Percentiles rank a stretch among this genome's conserved stretches.
phyloP scores from a whole-genome alignment of 805 yeast species.

The Yamadazyma paraphyllophila region DNA sequence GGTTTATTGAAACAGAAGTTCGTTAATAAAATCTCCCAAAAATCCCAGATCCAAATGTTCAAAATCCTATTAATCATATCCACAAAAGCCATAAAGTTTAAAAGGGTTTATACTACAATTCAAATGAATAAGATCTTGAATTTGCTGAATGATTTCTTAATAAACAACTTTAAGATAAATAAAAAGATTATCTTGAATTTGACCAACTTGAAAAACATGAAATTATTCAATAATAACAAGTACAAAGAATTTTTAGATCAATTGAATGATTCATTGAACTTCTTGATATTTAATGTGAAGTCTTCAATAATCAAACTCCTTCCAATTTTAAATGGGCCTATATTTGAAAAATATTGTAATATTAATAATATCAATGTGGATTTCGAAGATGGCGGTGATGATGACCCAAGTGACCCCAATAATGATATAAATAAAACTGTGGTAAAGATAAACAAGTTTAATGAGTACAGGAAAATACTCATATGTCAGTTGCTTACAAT shows the following conservation, averaged over 20 bases:
- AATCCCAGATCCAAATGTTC: conserved; percentile 24
- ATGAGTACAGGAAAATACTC: conserved; percentile 35
- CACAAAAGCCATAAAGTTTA: conserved; percentile 26
- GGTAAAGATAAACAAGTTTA: conserved; percentile 24
- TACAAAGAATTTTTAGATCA: conserved; percentile 7
- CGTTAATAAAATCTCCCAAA: background rate
- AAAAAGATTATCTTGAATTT: conserved; percentile 33
- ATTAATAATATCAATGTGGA: conserved; percentile 34
- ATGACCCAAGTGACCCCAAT: conserved; percentile 11
- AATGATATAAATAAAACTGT: conserved; percentile 9
- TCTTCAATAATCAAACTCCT: conserved; percentile 28
- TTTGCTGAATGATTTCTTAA: conserved; percentile 28
- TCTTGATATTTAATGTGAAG: conserved; percentile 28
- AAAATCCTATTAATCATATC: conserved; percentile 29
- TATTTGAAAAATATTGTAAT: conserved; percentile 38
- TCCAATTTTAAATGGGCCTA: conserved; percentile 35
- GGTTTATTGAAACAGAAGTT: conserved; percentile 24
- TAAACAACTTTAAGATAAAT: conserved; percentile 35
- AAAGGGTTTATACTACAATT: conserved; percentile 22
- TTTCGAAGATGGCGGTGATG: conserved; percentile 23
- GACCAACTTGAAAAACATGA: conserved; percentile 30
- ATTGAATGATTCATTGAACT: conserved; percentile 25
- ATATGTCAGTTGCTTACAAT: conserved; percentile 38
- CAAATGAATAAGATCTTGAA: conserved; percentile 22
- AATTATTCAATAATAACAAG: conserved; percentile 21